Evolutionary conservation across 371 early-diverging fungal species (phyloP).

Genomic region (Furculomyces boomerangus): DNA sequence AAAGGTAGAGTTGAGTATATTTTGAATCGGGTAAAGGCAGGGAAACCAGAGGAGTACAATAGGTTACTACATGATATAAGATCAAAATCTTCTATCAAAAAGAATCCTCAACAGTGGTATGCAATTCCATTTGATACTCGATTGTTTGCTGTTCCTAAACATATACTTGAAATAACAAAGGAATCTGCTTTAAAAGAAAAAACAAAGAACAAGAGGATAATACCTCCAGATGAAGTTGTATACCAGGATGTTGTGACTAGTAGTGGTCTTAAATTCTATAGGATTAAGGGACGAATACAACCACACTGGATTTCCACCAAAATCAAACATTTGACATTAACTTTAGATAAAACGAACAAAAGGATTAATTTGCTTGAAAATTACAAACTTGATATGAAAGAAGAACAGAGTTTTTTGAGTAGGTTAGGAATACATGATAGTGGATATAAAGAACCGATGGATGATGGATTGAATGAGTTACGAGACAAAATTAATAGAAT

Average conservation of each 20-base stretch:
- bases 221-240: slow-evolving; percentile 6
- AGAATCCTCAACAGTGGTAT: slow-evolving; percentile 2
- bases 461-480: not conserved
- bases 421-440: slow-evolving; percentile 14
- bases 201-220: not conserved
- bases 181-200: slow-evolving; percentile 4
- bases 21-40: slow-evolving; percentile 4
- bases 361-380: slow-evolving; percentile 14
- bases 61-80: slow-evolving; percentile 12
- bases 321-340: slow-evolving; percentile 6
- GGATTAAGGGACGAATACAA: slow-evolving; percentile 18
- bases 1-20: slow-evolving; percentile 13
- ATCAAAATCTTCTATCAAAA: slow-evolving; percentile 3
- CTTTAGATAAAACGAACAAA: not conserved
- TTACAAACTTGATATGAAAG: slow-evolving; percentile 10
- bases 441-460: slow-evolving; percentile 8
- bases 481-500: not conserved
- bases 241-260: slow-evolving; percentile 16
- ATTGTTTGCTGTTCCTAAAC: slow-evolving; percentile 7
- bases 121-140: slow-evolving; percentile 17
- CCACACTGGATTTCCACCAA: slow-evolving; percentile 19
- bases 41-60: no score
- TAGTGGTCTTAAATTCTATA: slow-evolving; percentile 13
- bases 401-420: slow-evolving; percentile 19
- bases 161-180: slow-evolving; percentile 2